Base-by-base conservation (phyloP, 768 basidiomycete genomes). In the Amylocystis lapponica region DNA sequence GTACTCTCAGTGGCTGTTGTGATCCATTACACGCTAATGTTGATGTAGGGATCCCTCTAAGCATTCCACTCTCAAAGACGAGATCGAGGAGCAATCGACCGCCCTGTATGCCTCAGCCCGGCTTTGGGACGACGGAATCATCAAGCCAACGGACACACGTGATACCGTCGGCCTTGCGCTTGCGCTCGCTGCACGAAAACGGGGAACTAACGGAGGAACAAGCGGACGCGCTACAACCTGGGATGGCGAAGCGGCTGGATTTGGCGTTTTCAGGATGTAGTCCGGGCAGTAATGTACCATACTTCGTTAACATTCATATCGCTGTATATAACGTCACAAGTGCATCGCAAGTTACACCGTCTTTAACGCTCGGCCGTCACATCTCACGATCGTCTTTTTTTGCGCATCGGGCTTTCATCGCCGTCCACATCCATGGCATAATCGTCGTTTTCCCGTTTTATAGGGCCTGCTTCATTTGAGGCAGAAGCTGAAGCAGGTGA, bases 61-160 rank as follows among this genome's bases (percentile, higher is more conserved):
- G 53, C 89, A 92, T 58, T 64, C 74, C 3, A 74, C 78, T 7
- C 66, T 94, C 38, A 83, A 85, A 64, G 68, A 74, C 13, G 85
- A 89, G 56, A 96, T 97, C 39, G 94, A 97, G 63, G 67, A 74
- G 20, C 91, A 97, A 60, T 92, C 91, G 12, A 84, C 82, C 1
- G 87, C 92, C 4, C 58, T 86, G 14, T 97, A 92, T 50, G 90
- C 90, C 2, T 87, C 86, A 1, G 93, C 93, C 10, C 79, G 90
- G n/a, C 66, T 97, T 43, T 96, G 90, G 92, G 92, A 93, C 55
- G 89, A 93, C 52, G 89, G 89, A 2, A 86, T 96, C 44, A 91
- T 97, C 62, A 78, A 75, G 51, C 93, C 94, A 4, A 78, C 78
- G 8, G 92, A 96, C 55, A 96, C 93, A 0, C 72, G 93, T 43